These are phyloP conservation scores for Bipolaris cookei DNA, from an alignment of 2,329 filamentous ascomycete species.

Conservation along the genomic window DNA sequence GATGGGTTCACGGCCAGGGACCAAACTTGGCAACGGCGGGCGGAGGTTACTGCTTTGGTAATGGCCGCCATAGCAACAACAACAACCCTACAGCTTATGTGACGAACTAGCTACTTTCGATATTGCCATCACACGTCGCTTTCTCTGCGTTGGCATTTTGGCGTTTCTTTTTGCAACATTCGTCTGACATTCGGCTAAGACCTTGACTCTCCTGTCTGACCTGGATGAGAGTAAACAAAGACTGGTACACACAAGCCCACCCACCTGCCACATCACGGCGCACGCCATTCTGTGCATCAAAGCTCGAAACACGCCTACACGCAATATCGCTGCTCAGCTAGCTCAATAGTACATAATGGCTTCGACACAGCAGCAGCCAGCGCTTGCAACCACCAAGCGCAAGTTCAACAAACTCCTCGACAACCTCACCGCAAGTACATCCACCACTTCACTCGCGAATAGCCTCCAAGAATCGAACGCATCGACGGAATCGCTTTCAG, in stretches of 20 bases:
- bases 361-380: conserved; percentile 40
- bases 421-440: conserved; percentile 61
- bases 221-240: conserved; percentile 33
- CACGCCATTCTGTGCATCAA: conserved; percentile 2
- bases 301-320: not conserved
- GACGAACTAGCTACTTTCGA: not conserved
- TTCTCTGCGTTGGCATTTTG: not conserved
- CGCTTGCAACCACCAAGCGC: conserved; percentile 79
- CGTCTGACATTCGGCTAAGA: not conserved
- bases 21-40: conserved; percentile 19
- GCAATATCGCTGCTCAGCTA: not conserved
- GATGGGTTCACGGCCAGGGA: conserved; percentile 16
- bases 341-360: conserved; percentile 8
- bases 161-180: not conserved
- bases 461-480: conserved; percentile 48
- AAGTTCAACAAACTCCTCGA: conserved; percentile 76
- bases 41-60: conserved; percentile 30
- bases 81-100: conserved; percentile 7
- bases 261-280: not conserved
- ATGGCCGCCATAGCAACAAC: conserved; percentile 29
- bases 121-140: not conserved
- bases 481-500: conserved; percentile 38
- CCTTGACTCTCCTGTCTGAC: not conserved
- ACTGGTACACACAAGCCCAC: conserved; percentile 19
- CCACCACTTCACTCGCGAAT: conserved; percentile 44